Evolutionary conservation across 1,284 basidiomycete species (phyloP), one percentile per base, ranked within the genome.

Genomic region (Marasmius oreades): DNA sequence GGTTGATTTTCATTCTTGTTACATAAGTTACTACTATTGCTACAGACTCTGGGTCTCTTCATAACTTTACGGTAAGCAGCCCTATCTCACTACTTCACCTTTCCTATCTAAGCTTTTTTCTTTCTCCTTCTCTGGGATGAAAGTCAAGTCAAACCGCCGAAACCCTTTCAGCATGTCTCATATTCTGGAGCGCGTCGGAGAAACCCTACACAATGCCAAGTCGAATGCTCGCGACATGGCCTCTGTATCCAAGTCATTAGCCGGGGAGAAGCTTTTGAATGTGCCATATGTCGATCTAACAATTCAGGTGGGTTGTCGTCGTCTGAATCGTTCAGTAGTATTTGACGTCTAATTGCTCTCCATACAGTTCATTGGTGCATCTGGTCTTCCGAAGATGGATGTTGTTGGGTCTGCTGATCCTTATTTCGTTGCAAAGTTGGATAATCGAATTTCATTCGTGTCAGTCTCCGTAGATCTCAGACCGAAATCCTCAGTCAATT

Each of bases 371-470:
- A 87, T 89, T 47, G 82, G 85, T 8, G 87, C 87, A 16, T 79
- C 78, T 18, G 78, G 77, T 5, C 67, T 90, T 23, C 86, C 88
- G 0, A 85, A 78, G 75, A 82, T 86, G 79, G 86, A 89, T 60
- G 76, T 89, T 11, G 77, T 86, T 1, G 88, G 86, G 7, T 70
- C 75, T 8, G 81, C 82, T 2, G 85, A 90, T 70, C 86, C 88
- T 1, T 90, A 87, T 62, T 87, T 90, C 63, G 76, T 84, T 23
- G 87, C 86, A 3, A 80, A 77, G 55, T 67, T 90, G 51, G 87
- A 90, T 65, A 71, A 78, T 58, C 73, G 74, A 53, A 70, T 90
- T 23, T 77, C 79, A 20, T 86, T 84, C 63, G 81, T 85, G 86
- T 86, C 73, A 71, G 64, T 66, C 37, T 54, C 33, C 37, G n/a